A percentile compares a stretch with the other conserved stretches of the same genome.
phyloP scores from a whole-genome alignment of 164 flowering plant genomes.

The Malania oleifera region DNA sequence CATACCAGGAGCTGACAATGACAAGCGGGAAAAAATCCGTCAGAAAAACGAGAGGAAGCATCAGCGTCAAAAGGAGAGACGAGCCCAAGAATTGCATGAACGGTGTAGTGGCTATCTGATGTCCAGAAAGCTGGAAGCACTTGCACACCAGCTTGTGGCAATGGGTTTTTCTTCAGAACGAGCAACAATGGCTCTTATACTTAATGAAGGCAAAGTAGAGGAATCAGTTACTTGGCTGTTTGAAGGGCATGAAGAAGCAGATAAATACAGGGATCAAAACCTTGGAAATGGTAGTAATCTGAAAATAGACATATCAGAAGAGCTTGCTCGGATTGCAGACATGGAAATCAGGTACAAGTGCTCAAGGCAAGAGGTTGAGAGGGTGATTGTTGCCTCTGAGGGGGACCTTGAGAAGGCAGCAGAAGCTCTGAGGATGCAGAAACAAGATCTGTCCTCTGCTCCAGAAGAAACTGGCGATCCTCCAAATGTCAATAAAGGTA shows the following conservation, averaged over 20 bases:
- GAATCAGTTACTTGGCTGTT: conserved; percentile 85
- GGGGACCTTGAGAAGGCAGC: conserved; percentile 87
- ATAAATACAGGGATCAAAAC: conserved; percentile 29
- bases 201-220: conserved; percentile 83
- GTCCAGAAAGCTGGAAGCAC: conserved; percentile 85
- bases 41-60: conserved; percentile 95
- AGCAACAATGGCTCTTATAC: conserved; percentile 85
- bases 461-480: conserved; percentile 60
- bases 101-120: conserved; percentile 77
- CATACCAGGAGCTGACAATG: conserved; percentile 77
- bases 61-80: conserved; percentile 89
- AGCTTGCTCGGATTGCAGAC: conserved; percentile 69
- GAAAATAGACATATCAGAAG: conserved; percentile 85
- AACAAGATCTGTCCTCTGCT: conserved; percentile 41
- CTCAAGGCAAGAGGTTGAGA: conserved; percentile 85
- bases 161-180: conserved; percentile 88
- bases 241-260: conserved; percentile 62
- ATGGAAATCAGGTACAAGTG: conserved; percentile 58
- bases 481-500: conserved; percentile 18
- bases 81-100: conserved; percentile 91
- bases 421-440: conserved; percentile 48
- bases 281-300: conserved; percentile 44
- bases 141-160: conserved; percentile 81
- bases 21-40: conserved; percentile 85
- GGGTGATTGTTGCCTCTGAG: conserved; percentile 72